Evolutionary conservation across 306 rosid species (phyloP), one percentile per base, ranked within the genome.

Genomic region (Casuarina glauca): DNA sequence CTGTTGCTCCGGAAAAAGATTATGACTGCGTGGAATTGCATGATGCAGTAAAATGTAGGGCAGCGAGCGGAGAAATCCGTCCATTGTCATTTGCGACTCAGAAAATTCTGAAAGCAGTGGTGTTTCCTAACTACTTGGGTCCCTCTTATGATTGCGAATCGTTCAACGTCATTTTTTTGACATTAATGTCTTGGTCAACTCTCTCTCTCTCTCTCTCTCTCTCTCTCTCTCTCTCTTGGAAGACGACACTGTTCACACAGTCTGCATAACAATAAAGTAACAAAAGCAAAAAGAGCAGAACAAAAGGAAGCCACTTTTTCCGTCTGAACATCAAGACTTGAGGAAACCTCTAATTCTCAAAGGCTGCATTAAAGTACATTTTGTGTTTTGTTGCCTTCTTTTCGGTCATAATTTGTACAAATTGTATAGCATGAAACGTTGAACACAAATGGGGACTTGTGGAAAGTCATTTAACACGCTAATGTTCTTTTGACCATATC

Each of bases 111-210:
- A 16, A 45, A 6, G 10, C 9, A 5, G 45, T 78, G 46, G 50
- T 0, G 42, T 51, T 70, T 84, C 78, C 75, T 70, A 86, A 72
- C 87, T 20, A 79, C 85, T 72, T 71, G 86, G 81, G 72, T 74
- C 78, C 58, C 74, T 60, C 79, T 50, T 55, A 83, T 88, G 51
- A 79, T 70, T 70, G 74, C 73, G 63, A 73, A 79, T 69, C 77
- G 70, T 71, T 64, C 77, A 70, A 68, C 86, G 85, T 88, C 80
- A 81, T 79, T 73, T 20, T 42, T 82, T 82, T 71, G 80, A 85
- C 82, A 48, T 61, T 66, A 46, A 13, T 38, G 58, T 35, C 44
- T 43, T 46, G 78, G 79, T 73, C 86, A 76, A 63, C 86, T 82
- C 49, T 75, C 74, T 43, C 38, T 71, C 80, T 70, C 60, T 61